Conservation (phyloP, 2,329 filamentous ascomycete species). For the Arthrobotrys pseudoclavata region DNA sequence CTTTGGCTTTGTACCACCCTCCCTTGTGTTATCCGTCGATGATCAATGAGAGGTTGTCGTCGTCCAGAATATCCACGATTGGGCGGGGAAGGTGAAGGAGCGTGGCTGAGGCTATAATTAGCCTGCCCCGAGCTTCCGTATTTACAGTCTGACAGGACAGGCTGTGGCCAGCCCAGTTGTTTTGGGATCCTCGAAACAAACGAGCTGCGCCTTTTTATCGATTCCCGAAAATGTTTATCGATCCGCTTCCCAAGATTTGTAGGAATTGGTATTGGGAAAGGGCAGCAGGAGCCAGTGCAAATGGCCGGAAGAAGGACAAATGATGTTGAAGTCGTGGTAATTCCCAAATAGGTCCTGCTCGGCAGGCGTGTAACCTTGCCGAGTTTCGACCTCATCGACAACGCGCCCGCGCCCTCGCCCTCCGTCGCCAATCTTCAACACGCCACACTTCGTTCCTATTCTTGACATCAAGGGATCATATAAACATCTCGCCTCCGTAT, state of each 20-base stretch:
- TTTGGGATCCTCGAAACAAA: constrained; percentile 26
- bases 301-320: neutral
- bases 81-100: constrained; percentile 7
- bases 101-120: constrained; percentile 33
- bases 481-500: neutral
- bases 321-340: constrained; percentile 25
- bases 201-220: constrained; percentile 13
- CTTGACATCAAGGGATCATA: neutral
- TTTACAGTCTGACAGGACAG: constrained; percentile 9
- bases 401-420: constrained; percentile 10
- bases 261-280: neutral
- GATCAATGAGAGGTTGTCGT: constrained; percentile 15
- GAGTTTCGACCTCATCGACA: constrained; percentile 36
- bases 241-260: too few species aligned
- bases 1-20: constrained; percentile 9
- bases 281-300: neutral
- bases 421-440: neutral
- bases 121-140: constrained; percentile 18
- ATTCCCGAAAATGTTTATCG: neutral
- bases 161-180: neutral
- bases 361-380: constrained; percentile 44
- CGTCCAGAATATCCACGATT: constrained; percentile 19
- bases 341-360: constrained; percentile 28
- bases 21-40: neutral
- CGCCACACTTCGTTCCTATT: neutral